Percentiles rank a stretch among this genome's conserved stretches.
Conservation (phyloP, 306 rosid species). For the peach (Prunus persica) region Prunus_persica_NCBIv2 NC_034013.1:12197001-12197500, state of each 20-base stretch:
- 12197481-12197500: conserved; percentile 6
- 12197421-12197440: conserved; percentile 57
- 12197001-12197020: not conserved
- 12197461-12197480: conserved; percentile 17
- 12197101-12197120: conserved; percentile 1
- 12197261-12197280: not conserved
- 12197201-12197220: conserved; percentile 14
- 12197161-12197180: not conserved
- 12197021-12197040: not conserved
- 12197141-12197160: conserved; percentile 14
- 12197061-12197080: not conserved
- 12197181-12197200: not conserved
- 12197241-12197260: conserved; percentile 4
- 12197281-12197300: conserved; percentile 22
- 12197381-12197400: conserved; percentile 24
- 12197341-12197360: conserved; percentile 16
- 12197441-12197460: conserved; percentile 19
- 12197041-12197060: not conserved
- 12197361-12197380: conserved; percentile 28
- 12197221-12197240: conserved; percentile 22
- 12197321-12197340: not conserved
- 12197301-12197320: not conserved
- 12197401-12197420: conserved; percentile 49
- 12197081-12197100: not conserved
- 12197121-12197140: conserved; percentile 9